Evolutionary conservation across 768 basidiomycete genomes (phyloP).

Genomic region (Mrakia frigida): DNA sequence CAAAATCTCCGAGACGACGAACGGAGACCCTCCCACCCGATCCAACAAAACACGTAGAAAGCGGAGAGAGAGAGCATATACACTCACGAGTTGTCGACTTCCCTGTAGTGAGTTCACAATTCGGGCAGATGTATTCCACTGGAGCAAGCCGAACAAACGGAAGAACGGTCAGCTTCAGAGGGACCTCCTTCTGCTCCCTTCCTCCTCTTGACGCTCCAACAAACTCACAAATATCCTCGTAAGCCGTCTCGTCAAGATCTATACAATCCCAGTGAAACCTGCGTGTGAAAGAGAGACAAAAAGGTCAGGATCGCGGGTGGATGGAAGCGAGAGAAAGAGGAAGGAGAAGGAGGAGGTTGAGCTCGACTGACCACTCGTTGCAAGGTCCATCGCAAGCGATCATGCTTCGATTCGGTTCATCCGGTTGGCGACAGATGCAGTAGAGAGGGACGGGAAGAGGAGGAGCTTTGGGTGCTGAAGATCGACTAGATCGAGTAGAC

Average conservation of each 20-base stretch:
- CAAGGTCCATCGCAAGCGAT: conserved; percentile 32
- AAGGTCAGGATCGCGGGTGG: not conserved
- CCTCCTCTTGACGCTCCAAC: not conserved
- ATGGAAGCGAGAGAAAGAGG: not conserved
- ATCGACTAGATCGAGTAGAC: not conserved
- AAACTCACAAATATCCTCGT: conserved; percentile 23
- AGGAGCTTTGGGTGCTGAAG: not conserved
- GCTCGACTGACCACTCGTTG: conserved; percentile 25
- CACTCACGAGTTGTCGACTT: conserved; percentile 29
- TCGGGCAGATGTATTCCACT: conserved; percentile 30
- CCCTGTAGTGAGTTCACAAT: conserved; percentile 22
- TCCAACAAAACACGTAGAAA: not conserved
- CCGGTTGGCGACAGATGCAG: conserved; percentile 23
- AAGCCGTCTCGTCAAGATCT: not conserved
- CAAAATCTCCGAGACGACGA: not conserved
- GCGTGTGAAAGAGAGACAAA: not conserved
- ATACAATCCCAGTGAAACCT: conserved; percentile 32
- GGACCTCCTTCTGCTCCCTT: not conserved
- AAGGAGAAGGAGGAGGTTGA: not conserved
- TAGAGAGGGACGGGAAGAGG: conserved; percentile 12
- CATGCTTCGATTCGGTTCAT: conserved; percentile 16
- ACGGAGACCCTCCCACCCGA: not conserved
- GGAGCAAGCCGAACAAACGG: not conserved
- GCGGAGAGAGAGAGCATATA: not conserved
- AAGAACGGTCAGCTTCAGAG: not conserved